A percentile compares a stretch with the other conserved stretches of the same genome.
These are phyloP conservation scores for Backusella luteola DNA, from an alignment of 192 early-diverging fungal genomes.

Conservation along the genomic window DNA sequence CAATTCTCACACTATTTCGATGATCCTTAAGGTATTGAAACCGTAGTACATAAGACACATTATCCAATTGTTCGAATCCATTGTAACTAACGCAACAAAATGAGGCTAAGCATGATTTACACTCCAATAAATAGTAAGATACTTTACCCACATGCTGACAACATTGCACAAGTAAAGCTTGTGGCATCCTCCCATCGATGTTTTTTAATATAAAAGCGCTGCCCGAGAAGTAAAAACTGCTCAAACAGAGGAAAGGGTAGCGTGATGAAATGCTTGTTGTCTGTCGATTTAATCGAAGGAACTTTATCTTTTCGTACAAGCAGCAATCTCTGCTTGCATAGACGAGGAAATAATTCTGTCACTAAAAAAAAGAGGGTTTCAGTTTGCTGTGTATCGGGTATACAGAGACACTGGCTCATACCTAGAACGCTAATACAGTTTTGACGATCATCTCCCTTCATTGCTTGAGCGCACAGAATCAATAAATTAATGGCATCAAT, in stretches of 20 bases:
- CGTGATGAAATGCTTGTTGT: constrained; percentile 29
- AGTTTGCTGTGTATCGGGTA: background rate
- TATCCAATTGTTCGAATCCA: constrained; percentile 14
- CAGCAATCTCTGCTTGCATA: constrained; percentile 24
- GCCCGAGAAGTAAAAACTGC: constrained; percentile 24
- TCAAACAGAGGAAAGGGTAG: constrained; percentile 30
- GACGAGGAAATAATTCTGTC: constrained; percentile 32
- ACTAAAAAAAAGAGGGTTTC: background rate
- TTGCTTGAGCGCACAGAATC: constrained; percentile 17
- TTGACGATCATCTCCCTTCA: constrained; percentile 4
- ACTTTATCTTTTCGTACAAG: constrained; percentile 18
- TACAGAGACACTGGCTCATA: background rate
- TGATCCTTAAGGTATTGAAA: constrained; percentile 28
- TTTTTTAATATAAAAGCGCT: constrained; percentile 28
- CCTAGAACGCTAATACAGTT: constrained; percentile 20
- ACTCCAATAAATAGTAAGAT: background rate
- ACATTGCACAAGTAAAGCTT: constrained; percentile 28
- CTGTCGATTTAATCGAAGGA: constrained; percentile 27
- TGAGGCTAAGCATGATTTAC: background rate
- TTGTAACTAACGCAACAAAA: background rate
- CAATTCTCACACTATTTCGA: constrained; percentile 5
- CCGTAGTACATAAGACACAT: constrained; percentile 14
- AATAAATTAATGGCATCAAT: constrained; percentile 22
- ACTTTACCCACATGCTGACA: constrained; percentile 21
- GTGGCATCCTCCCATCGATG: constrained; percentile 22